Conservation (phyloP, 1,284 basidiomycete species). For the Ceratobasidium sp. region DNA sequence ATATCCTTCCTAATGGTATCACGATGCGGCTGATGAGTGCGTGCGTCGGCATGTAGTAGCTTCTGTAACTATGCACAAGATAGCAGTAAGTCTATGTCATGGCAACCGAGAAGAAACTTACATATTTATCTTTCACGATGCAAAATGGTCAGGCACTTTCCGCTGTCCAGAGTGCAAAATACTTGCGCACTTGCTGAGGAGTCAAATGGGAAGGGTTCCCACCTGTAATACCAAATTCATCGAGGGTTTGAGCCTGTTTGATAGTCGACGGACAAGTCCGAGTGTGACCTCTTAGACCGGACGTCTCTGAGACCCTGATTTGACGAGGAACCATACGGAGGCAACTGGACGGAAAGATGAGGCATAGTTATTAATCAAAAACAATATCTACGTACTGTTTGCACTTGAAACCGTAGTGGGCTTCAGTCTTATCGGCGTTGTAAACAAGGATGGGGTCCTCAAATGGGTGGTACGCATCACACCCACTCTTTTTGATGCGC, state of each 20-base stretch:
- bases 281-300: background rate
- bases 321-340: background rate
- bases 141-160: constrained; percentile 4
- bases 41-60: background rate
- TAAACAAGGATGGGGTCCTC: too few relatives aligned
- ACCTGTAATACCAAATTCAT: constrained; percentile 12
- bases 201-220: background rate
- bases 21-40: background rate
- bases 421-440: too few relatives aligned
- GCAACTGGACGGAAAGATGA: background rate
- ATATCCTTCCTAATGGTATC: background rate
- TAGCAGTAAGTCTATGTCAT: background rate
- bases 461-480: too few relatives aligned
- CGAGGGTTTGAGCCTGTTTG: background rate
- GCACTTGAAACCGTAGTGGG: too few relatives aligned
- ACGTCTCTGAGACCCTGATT: constrained; percentile 1
- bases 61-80: constrained; percentile 6
- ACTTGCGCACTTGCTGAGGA: background rate
- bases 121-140: constrained; percentile 5
- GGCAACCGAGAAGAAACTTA: background rate
- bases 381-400: too few relatives aligned
- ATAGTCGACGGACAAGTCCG: background rate
- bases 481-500: too few relatives aligned
- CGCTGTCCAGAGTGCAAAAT: background rate
- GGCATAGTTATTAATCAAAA: too few relatives aligned